Percentiles rank a stretch among this genome's conserved stretches.
phyloP scores from a whole-genome alignment of 495 filamentous ascomycete species.

The Penicillium roqueforti region DNA sequence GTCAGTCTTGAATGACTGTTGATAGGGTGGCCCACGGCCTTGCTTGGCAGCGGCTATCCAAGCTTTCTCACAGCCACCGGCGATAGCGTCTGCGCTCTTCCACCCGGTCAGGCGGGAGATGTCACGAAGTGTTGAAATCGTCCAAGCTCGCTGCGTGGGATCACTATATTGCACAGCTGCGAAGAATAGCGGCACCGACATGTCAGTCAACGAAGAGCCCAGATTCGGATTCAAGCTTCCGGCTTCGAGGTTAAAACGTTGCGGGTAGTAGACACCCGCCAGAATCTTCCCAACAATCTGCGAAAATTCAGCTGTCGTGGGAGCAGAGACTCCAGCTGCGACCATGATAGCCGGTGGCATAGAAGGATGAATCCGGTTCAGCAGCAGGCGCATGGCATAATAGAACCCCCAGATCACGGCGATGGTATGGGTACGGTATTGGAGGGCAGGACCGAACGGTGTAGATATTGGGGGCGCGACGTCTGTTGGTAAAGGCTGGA shows the following conservation, averaged over 20 bases:
- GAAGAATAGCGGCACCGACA: constrained; percentile 76
- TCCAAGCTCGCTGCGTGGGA: constrained; percentile 68
- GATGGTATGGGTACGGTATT: constrained; percentile 82
- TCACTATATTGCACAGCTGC: constrained; percentile 78
- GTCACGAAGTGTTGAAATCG: constrained; percentile 64
- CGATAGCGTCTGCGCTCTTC: constrained; percentile 75
- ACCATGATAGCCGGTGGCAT: constrained; percentile 93
- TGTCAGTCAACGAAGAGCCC: constrained; percentile 76
- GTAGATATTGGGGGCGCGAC: constrained; percentile 56
- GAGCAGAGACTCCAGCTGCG: constrained; percentile 68
- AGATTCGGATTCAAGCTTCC: constrained; percentile 70
- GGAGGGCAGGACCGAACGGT: constrained; percentile 78
- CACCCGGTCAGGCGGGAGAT: constrained; percentile 81
- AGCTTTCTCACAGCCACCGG: constrained; percentile 73
- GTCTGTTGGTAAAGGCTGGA: constrained; percentile 72
- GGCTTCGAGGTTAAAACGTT: constrained; percentile 52
- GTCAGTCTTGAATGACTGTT: constrained; percentile 37
- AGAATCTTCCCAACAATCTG: constrained; percentile 75
- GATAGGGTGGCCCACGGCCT: constrained; percentile 73
- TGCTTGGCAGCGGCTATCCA: constrained; percentile 71
- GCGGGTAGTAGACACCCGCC: constrained; percentile 66
- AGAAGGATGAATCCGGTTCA: constrained; percentile 71
- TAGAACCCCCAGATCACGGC: constrained; percentile 81
- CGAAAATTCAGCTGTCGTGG: constrained; percentile 63
- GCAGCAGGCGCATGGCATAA: constrained; percentile 74